Base-by-base conservation (phyloP, 768 basidiomycete species). In the Pleurotus pulmonarius region DNA sequence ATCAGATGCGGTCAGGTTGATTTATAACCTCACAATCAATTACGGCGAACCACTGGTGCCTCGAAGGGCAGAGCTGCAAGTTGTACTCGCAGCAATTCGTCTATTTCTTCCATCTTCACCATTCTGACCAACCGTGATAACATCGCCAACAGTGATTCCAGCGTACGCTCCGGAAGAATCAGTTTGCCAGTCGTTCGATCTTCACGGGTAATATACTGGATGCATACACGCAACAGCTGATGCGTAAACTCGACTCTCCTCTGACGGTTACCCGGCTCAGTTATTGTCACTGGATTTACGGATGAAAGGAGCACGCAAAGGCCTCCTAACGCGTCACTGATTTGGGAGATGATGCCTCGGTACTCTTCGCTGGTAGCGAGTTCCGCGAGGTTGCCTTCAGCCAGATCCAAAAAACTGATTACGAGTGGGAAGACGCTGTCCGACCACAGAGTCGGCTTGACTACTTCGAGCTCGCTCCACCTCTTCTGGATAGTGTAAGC, bases 401-500 rank as follows among this genome's bases (percentile, higher is more conserved):
- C 25, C 16, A 51, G 34, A n/a, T 51, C 49, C 16, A 51, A 29
- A 13, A 51, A 51, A 3, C 16, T 51, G 16, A 51, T 37, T 15
- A 51, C 49, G 13, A 38, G 38, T 9, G 22, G n/a, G 49, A 51
- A 51, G 13, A 51, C 49, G 29, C 24, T 29, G 16, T 51, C 49
- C 5, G 49, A 51, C 49, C 49, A 51, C 29, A 51, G 49, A n/a
- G 49, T 51, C 7, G 49, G 49, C 34, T 51, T 13, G 5, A 51
- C 26, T 18, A 34, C 29, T 22, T 51, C 26, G 2, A 51, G 16
- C 7, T 13, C n/a, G 12, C 15, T 18, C 49, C 49, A 51, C 8
- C 37, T 51, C 18, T 29, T 51, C 29, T 51, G 49, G 8, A 51
- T 51, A 3, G 49, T 51, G 6, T 25, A 22, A 9, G 49, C n/a